Conservation (phyloP, 495 filamentous ascomycete genomes). For the Neurospora discreta region DNA sequence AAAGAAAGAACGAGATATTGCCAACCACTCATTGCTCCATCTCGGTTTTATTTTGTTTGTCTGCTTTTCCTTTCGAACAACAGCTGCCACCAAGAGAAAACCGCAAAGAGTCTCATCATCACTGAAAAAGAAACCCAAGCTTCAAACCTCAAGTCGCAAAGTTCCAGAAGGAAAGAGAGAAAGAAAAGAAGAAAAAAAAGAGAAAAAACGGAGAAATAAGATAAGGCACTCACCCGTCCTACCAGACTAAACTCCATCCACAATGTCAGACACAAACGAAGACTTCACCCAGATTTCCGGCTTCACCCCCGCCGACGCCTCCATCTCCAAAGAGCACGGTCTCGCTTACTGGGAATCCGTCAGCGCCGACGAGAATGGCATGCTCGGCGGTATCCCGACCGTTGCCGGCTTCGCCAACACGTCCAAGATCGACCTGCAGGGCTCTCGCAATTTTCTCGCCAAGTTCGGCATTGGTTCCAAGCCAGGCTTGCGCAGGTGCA, state of each 20-base stretch:
- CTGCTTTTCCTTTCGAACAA: not conserved
- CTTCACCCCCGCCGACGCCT: not conserved
- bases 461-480: conserved; percentile 52
- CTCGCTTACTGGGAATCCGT: conserved; percentile 66
- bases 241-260: not conserved
- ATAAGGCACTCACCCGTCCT: not conserved
- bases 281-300: not conserved
- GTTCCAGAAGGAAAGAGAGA: not conserved
- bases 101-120: not conserved
- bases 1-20: not conserved
- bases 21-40: not conserved
- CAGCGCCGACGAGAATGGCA: conserved; percentile 59
- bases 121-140: no score
- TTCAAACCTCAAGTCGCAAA: not conserved
- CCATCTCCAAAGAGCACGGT: conserved; percentile 40
- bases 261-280: not conserved
- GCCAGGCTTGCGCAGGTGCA: conserved; percentile 11
- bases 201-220: not conserved
- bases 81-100: not conserved
- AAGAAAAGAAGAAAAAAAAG: no score
- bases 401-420: conserved; percentile 32
- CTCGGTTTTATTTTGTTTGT: no score
- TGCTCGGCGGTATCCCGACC: conserved; percentile 70
- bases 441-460: conserved; percentile 62
- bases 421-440: conserved; percentile 64